These are phyloP conservation scores for Coprinopsis marcescibilis DNA, from an alignment of 768 basidiomycete species.

Conservation along the genomic window DNA sequence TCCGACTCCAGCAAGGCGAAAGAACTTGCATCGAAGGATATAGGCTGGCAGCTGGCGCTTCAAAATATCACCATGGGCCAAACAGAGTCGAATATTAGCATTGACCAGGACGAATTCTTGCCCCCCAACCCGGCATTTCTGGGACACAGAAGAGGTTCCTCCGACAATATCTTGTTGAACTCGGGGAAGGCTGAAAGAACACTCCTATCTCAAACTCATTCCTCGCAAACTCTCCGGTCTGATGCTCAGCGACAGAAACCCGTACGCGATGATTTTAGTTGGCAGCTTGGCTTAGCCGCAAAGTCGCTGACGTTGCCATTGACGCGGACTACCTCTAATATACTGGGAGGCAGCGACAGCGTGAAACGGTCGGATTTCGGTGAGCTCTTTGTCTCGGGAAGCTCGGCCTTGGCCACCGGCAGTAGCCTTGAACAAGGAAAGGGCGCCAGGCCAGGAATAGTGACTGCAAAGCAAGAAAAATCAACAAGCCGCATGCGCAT, in stretches of 20 bases:
- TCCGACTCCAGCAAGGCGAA: too few species aligned
- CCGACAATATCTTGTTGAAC: not conserved
- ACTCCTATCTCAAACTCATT: not conserved
- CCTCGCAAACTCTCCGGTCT: not conserved
- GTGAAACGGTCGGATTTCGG: not conserved
- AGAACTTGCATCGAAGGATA: too few species aligned
- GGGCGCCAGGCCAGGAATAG: not conserved
- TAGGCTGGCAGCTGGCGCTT: slow-evolving; percentile 11
- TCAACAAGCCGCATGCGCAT: not conserved
- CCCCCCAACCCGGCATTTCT: too few species aligned
- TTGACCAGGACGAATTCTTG: too few species aligned
- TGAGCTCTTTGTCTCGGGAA: not conserved
- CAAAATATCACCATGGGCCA: not conserved
- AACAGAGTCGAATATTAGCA: too few species aligned
- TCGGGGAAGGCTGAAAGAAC: not conserved
- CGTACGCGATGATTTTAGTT: slow-evolving; percentile 8
- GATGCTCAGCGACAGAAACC: slow-evolving; percentile 5
- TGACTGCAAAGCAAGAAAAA: not conserved
- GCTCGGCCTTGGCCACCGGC: too few species aligned
- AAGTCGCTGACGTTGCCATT: slow-evolving; percentile 9
- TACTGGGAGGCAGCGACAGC: not conserved
- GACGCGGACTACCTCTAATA: not conserved
- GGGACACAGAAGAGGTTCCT: too few species aligned
- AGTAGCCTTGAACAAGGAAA: not conserved
- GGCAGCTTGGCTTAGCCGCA: slow-evolving; percentile 5